Evolutionary conservation across 495 filamentous ascomycete genomes (phyloP), one percentile per base, ranked within the genome.

Genomic region (Hyaloscypha bicolor): DNA sequence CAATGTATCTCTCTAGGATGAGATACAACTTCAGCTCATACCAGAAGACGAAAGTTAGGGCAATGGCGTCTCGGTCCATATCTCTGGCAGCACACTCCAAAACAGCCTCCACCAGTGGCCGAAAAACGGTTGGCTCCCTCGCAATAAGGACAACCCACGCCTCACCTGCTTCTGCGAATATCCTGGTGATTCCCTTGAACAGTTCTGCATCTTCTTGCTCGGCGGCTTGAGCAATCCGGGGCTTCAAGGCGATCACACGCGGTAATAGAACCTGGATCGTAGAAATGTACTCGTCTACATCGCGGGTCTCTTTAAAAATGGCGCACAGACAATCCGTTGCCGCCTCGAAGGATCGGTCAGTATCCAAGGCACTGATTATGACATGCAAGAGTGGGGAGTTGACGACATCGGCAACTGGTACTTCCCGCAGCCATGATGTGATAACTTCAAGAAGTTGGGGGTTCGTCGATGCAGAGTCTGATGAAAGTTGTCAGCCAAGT

Each of bases 21-120:
- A 98, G 82, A 73, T 96, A 97, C 79, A 97, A 93, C 81, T 99
- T 99, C 62, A 99, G 80, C 76, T 99, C 95, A 76, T 96, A 98
- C 95, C 95, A 99, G 80, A 98, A 98, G 60, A 88, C 86, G 77
- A 98, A 98, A 0, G 95, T 99, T 66, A 94, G 86, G 32, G 91
- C 89, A 61, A 98, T 90, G 9, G 92, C 93, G 60, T 98, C 95
- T 63, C 90, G 83, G 60, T 97, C 93, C 75, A 88, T 87, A 76
- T 99, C 95, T 69, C 88, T 82, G 29, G 90, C 90, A 67, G 90
- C 92, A 76, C 93, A 97, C 78, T 99, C 94, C 32, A 97, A 84
- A 37, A 98, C 86, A 9, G 90, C 87, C 73, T 97, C 93, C 9
- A 98, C 95, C 2, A 99, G 81, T n/a, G 85, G 87, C 6, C 90